Conservation (phyloP, 73 alveolate genomes). For the Paramecium pentaurelia region DNA sequence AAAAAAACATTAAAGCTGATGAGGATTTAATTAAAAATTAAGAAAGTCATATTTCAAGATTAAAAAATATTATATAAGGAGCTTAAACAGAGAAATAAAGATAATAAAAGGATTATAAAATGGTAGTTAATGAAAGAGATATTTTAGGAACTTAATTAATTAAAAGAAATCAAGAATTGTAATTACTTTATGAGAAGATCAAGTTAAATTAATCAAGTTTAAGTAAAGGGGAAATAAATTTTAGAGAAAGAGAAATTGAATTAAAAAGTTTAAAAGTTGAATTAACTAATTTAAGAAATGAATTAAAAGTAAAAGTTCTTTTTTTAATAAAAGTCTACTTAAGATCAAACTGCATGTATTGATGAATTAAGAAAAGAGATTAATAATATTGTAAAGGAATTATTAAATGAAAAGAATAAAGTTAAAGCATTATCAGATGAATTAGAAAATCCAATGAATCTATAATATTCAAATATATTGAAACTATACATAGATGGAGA, state of each 20-base stretch:
- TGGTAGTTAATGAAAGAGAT: slow-evolving; percentile 98
- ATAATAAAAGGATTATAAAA: slow-evolving; percentile 96
- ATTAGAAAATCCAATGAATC: slow-evolving; percentile 93
- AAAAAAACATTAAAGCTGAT: slow-evolving; percentile 84
- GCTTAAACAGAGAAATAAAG: slow-evolving; percentile 96
- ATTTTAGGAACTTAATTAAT: slow-evolving; percentile 95
- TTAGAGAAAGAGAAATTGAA: slow-evolving; percentile 77
- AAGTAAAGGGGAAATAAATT: slow-evolving; percentile 92
- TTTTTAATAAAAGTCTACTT: slow-evolving; percentile 55
- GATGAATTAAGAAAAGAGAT: slow-evolving; percentile 84
- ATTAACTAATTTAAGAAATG: slow-evolving; percentile 73
- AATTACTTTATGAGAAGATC: slow-evolving; percentile 93
- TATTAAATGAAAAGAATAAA: slow-evolving; percentile 88
- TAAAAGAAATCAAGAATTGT: slow-evolving; percentile 94
- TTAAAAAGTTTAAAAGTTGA: slow-evolving; percentile 68
- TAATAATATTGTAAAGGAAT: slow-evolving; percentile 86
- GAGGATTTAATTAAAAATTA: slow-evolving; percentile 94
- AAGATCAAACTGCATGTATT: slow-evolving; percentile 79
- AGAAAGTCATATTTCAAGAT: slow-evolving; percentile 93
- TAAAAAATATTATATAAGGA: slow-evolving; percentile 92
- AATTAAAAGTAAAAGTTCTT: slow-evolving; percentile 63
- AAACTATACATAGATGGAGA: slow-evolving; percentile 97
- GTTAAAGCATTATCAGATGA: slow-evolving; percentile 92
- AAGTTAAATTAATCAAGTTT: slow-evolving; percentile 90
- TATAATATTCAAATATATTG: too few species aligned